Percentiles rank a stretch among this genome's conserved stretches.
Conservation (phyloP, 2,329 filamentous ascomycete genomes). For the Exutisphaerella laricina region DNA sequence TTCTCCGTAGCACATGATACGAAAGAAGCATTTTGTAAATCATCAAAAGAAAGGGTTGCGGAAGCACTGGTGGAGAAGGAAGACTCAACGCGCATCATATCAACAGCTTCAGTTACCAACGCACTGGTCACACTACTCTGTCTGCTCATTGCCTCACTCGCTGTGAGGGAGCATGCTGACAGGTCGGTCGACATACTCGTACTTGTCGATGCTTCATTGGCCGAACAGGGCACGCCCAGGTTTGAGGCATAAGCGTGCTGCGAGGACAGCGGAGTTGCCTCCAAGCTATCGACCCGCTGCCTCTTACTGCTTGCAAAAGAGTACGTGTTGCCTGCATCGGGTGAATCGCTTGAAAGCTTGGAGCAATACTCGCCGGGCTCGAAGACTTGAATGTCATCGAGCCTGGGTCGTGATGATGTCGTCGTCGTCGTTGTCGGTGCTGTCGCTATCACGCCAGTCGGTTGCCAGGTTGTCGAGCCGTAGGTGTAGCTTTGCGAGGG, state of each 20-base stretch:
- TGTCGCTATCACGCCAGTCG: constrained; percentile 29
- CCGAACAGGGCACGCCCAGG: constrained; percentile 17
- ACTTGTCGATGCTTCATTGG: constrained; percentile 23
- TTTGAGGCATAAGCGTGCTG: constrained; percentile 15
- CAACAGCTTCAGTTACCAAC: constrained; percentile 37
- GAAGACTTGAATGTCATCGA: constrained; percentile 22
- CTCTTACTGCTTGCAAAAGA: constrained; percentile 20
- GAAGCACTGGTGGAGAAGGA: constrained; percentile 31
- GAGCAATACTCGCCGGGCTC: constrained; percentile 28
- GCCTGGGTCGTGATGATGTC: constrained; percentile 7
- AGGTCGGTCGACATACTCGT: constrained; percentile 27
- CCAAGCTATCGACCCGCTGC: constrained; percentile 20
- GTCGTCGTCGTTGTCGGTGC: constrained; percentile 33
- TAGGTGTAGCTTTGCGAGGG: constrained; percentile 23
- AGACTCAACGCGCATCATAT: constrained; percentile 43
- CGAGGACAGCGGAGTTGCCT: constrained; percentile 14
- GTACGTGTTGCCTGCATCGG: constrained; percentile 16
- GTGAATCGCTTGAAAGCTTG: constrained; percentile 22
- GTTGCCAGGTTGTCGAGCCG: constrained; percentile 18
- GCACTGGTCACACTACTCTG: constrained; percentile 40
- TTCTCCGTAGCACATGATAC: constrained; percentile 23
- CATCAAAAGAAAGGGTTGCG: constrained; percentile 25
- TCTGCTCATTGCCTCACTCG: constrained; percentile 40
- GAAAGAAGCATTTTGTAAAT: constrained; percentile 23
- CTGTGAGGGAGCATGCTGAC: constrained; percentile 25